Percentiles rank a stretch among this genome's conserved stretches.
Evolutionary conservation across 352 stramenopile genomes (phyloP).

Genomic region (Albugo laibachii): DNA sequence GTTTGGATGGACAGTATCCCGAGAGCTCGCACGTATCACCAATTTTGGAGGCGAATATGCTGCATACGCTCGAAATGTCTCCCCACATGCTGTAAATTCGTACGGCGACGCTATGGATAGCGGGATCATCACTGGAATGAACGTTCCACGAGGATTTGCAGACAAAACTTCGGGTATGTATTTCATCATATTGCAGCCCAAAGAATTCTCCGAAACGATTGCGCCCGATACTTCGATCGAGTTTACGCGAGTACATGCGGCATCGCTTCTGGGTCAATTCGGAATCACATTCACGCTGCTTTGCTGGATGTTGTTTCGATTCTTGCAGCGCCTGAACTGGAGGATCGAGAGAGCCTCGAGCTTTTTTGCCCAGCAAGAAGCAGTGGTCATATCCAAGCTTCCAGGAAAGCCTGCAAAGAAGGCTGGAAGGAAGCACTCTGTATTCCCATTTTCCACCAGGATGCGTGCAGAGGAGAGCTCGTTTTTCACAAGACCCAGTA

Average conservation of each 20-base stretch:
- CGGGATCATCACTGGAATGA: slow-evolving; percentile 38
- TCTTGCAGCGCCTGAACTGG: slow-evolving; percentile 61
- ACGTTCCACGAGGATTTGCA: slow-evolving; percentile 28
- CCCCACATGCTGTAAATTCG: slow-evolving; percentile 41
- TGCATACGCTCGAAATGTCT: slow-evolving; percentile 36
- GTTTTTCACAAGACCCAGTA: slow-evolving; percentile 13
- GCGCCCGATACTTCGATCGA: slow-evolving; percentile 48
- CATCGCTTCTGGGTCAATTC: slow-evolving; percentile 38
- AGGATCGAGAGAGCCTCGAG: slow-evolving; percentile 58
- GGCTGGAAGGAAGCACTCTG: slow-evolving; percentile 1
- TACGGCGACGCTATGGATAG: slow-evolving; percentile 38
- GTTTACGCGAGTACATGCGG: slow-evolving; percentile 36
- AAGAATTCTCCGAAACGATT: slow-evolving; percentile 36
- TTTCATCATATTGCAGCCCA: slow-evolving; percentile 48
- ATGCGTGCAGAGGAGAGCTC: background rate
- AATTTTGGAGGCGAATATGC: slow-evolving; percentile 38
- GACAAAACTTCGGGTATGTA: slow-evolving; percentile 65
- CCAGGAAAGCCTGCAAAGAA: slow-evolving; percentile 5
- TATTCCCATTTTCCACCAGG: background rate
- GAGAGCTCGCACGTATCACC: slow-evolving; percentile 45
- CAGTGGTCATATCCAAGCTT: background rate
- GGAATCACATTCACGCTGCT: slow-evolving; percentile 22
- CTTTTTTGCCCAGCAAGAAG: slow-evolving; percentile 43
- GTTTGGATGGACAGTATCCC: slow-evolving; percentile 34
- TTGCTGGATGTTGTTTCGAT: slow-evolving; percentile 24